Conservation (phyloP, 768 basidiomycete species). For the Trametes coccinea region DNA sequence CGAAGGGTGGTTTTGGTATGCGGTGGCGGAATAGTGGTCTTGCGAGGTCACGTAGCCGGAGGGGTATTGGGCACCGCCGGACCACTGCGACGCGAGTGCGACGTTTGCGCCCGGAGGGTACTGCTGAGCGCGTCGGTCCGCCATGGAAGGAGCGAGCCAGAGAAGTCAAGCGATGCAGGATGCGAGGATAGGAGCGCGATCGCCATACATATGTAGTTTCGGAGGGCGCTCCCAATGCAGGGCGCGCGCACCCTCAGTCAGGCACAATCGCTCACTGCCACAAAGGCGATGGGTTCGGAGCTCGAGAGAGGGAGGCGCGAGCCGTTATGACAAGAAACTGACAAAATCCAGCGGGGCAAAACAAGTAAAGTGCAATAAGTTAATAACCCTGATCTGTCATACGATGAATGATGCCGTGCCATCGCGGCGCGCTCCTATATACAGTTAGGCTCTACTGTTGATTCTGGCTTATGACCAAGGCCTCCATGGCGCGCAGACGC, state of each 20-base stretch:
- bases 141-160: slow-evolving; percentile 17
- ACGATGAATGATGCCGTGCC: slow-evolving; percentile 25
- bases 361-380: slow-evolving; percentile 24
- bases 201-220: slow-evolving; percentile 24
- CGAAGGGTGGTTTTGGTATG: slow-evolving; percentile 19
- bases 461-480: slow-evolving; percentile 13
- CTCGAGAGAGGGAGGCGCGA: slow-evolving; percentile 11
- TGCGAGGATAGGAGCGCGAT: slow-evolving; percentile 23
- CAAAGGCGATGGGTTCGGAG: slow-evolving; percentile 22
- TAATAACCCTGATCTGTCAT: slow-evolving; percentile 26
- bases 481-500: neutral
- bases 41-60: slow-evolving; percentile 19
- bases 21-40: slow-evolving; percentile 21
- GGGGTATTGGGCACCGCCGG: slow-evolving; percentile 16
- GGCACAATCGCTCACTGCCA: slow-evolving; percentile 31
- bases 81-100: slow-evolving; percentile 21
- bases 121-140: slow-evolving; percentile 26
- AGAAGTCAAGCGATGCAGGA: slow-evolving; percentile 15
- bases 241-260: slow-evolving; percentile 15
- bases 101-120: slow-evolving; percentile 20
- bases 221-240: slow-evolving; percentile 15
- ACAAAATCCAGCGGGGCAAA: slow-evolving; percentile 19
- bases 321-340: slow-evolving; percentile 12
- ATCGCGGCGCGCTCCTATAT: slow-evolving; percentile 21
- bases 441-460: slow-evolving; percentile 15